Evolutionary conservation across 169 alveolate genomes (phyloP).

Genomic region (Cyclospora cayetanensis): DNA sequence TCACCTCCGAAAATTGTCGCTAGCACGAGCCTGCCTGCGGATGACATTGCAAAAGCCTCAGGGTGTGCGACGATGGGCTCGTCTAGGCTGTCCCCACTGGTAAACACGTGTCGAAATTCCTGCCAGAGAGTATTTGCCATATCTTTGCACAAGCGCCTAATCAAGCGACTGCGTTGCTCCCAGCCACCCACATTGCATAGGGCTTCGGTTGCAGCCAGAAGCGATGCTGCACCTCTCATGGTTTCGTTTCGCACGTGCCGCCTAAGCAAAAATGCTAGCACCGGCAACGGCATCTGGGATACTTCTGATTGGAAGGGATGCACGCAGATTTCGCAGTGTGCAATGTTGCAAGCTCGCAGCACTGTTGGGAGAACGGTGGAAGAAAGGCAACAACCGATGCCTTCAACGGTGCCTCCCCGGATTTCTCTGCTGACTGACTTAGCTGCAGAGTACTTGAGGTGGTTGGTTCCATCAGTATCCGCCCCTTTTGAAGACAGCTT

Average conservation of each 20-base stretch:
- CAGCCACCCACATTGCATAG: constrained; percentile 19
- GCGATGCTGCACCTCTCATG: background rate
- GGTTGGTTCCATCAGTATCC: background rate
- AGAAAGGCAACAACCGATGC: background rate
- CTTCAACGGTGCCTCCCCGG: background rate
- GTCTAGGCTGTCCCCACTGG: background rate
- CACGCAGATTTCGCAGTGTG: background rate
- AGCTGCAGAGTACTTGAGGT: background rate
- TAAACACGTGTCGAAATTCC: background rate
- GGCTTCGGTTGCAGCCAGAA: background rate
- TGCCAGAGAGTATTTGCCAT: background rate
- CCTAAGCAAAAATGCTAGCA: background rate
- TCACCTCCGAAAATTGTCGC: background rate
- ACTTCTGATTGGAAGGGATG: background rate
- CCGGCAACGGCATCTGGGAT: background rate
- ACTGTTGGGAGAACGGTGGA: background rate
- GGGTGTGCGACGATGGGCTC: background rate
- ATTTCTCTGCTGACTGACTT: background rate
- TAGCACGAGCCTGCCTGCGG: background rate
- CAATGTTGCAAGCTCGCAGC: background rate
- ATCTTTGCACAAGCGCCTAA: background rate
- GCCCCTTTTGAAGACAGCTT: background rate
- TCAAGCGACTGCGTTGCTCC: background rate
- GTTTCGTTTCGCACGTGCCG: background rate
- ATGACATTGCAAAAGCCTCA: background rate